A percentile compares a stretch with the other conserved stretches of the same genome.
Evolutionary conservation across 2,329 filamentous ascomycete species (phyloP).

Genomic region (Dactylonectria macrodidyma): DNA sequence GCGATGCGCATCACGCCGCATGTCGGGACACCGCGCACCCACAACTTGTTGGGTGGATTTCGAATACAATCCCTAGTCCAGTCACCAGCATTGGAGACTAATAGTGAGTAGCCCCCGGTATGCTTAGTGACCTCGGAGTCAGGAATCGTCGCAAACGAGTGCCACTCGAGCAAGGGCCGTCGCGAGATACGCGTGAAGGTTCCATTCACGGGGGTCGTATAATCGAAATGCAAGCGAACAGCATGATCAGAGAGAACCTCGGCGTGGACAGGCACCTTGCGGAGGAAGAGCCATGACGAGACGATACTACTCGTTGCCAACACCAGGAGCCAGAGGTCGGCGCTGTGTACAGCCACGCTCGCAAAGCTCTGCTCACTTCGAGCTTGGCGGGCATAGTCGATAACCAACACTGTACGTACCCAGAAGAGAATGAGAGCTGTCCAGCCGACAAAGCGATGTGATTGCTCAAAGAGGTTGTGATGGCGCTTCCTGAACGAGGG

Average conservation of each 20-base stretch:
- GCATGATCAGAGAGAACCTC: slow-evolving; percentile 81
- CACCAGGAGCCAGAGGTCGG: slow-evolving; percentile 77
- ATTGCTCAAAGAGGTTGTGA: slow-evolving; percentile 80
- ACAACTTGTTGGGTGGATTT: slow-evolving; percentile 73
- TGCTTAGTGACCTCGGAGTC: slow-evolving; percentile 58
- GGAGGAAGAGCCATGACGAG: slow-evolving; percentile 81
- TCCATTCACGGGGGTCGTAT: slow-evolving; percentile 68
- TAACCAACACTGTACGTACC: slow-evolving; percentile 70
- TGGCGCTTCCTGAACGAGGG: slow-evolving; percentile 73
- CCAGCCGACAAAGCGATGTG: slow-evolving; percentile 84
- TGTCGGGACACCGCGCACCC: slow-evolving; percentile 77
- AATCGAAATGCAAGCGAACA: slow-evolving; percentile 78
- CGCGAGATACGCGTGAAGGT: slow-evolving; percentile 70
- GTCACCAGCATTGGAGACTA: slow-evolving; percentile 82
- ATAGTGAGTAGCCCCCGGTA: slow-evolving; percentile 71
- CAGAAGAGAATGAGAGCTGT: slow-evolving; percentile 76
- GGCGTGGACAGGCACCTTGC: slow-evolving; percentile 75
- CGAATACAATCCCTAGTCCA: slow-evolving; percentile 79
- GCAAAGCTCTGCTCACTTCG: slow-evolving; percentile 53
- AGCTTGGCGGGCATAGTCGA: slow-evolving; percentile 60
- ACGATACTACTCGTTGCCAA: slow-evolving; percentile 76
- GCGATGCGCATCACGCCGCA: slow-evolving; percentile 79
- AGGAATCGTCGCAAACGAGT: slow-evolving; percentile 83
- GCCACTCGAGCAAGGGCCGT: slow-evolving; percentile 78
- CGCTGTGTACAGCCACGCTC: slow-evolving; percentile 54